phyloP scores from a whole-genome alignment of 768 basidiomycete species.

The Cystobasidium ongulense region DNA sequence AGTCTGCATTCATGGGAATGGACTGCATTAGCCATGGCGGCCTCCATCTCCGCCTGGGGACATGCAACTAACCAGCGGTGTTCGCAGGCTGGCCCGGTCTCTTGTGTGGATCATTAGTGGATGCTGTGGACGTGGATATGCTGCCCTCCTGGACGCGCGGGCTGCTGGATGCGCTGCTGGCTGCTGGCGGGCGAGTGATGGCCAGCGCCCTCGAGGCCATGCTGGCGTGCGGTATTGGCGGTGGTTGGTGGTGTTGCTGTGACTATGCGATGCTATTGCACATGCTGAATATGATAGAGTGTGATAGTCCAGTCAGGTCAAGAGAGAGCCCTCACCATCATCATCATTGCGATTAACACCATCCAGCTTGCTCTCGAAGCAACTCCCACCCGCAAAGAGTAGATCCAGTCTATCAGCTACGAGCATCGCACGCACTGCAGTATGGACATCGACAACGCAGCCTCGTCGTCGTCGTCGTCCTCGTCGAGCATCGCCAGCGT shows the following conservation, averaged over 20 bases:
- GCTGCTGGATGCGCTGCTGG: background rate
- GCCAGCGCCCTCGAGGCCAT: background rate
- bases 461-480: background rate
- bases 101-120: background rate
- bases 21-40: background rate
- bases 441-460: background rate
- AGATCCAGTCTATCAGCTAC: too few species aligned
- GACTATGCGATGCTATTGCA: background rate
- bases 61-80: background rate
- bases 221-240: background rate
- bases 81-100: background rate
- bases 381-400: too few species aligned
- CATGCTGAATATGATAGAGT: background rate
- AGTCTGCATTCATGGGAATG: too few species aligned
- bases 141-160: background rate
- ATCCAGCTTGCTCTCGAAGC: background rate
- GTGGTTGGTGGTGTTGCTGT: background rate
- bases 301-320: background rate
- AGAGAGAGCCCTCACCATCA: background rate
- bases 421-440: background rate
- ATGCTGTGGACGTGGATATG: background rate
- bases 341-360: conserved; percentile 29
- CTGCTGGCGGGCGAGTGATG: background rate
- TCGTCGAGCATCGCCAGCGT: background rate
- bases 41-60: background rate